phyloP scores from a whole-genome alignment of 345 rosid genomes.

The Pistacia vera region DNA sequence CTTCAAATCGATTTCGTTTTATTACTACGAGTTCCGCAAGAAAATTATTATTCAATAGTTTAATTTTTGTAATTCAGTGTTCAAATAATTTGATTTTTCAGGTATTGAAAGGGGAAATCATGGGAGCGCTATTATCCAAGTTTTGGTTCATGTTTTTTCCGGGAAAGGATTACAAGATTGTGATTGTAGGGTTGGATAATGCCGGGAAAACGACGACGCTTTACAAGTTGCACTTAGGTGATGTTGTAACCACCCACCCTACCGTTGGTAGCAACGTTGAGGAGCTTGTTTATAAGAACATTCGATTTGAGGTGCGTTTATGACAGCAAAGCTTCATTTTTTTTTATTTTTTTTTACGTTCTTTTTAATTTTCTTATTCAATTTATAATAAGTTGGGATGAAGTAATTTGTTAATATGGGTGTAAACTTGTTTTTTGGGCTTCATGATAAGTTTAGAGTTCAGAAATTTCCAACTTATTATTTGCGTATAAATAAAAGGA shows the following conservation, averaged over 20 bases:
- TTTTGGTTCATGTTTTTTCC: constrained; percentile 98
- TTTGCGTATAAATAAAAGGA: background rate
- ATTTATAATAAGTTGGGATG: too few species aligned
- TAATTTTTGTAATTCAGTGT: background rate
- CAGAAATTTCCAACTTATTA: too few species aligned
- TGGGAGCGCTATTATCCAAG: constrained; percentile 89
- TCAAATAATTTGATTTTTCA: constrained; percentile 6
- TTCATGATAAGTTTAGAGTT: too few species aligned
- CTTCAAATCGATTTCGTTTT: background rate
- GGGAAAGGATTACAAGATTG: constrained; percentile 95
- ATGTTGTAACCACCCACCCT: constrained; percentile 96
- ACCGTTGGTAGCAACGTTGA: constrained; percentile 97
- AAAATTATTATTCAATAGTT: background rate
- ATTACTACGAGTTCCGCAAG: background rate
- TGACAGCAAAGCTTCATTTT: too few species aligned
- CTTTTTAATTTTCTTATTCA: background rate
- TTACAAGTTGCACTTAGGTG: constrained; percentile 91
- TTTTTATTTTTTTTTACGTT: too few species aligned
- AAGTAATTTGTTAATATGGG: too few species aligned
- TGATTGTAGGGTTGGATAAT: constrained; percentile 95
- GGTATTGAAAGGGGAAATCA: constrained; percentile 21
- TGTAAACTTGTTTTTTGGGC: too few species aligned
- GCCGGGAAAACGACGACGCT: constrained; percentile 98
- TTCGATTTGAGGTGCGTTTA: constrained; percentile 75
- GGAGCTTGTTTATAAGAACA: constrained; percentile 94